Evolutionary conservation across 352 stramenopile genomes (phyloP).

Genomic region (Globisporangium carolinianum): DNA sequence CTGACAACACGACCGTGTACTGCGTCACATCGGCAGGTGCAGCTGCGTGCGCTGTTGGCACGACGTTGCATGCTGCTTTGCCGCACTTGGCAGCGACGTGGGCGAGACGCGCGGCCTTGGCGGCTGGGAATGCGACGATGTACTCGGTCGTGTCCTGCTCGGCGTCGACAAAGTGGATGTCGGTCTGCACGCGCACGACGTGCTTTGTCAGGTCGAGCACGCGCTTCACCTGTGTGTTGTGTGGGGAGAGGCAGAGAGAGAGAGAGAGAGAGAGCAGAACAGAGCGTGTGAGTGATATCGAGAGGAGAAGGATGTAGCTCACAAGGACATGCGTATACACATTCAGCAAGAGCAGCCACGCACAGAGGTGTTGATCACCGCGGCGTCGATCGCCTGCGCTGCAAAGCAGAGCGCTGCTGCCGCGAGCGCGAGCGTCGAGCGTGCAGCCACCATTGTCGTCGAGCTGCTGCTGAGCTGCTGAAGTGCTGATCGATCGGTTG

Average conservation of each 20-base stretch:
- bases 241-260: too few species aligned
- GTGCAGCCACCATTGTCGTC: slow-evolving; percentile 15
- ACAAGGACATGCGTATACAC: background rate
- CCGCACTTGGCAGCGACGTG: slow-evolving; percentile 65
- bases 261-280: background rate
- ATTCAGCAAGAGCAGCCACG: background rate
- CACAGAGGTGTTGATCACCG: slow-evolving; percentile 73
- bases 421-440: slow-evolving; percentile 22
- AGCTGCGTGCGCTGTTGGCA: slow-evolving; percentile 28
- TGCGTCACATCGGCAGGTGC: slow-evolving; percentile 32
- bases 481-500: background rate
- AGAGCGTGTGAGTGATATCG: background rate
- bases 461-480: background rate
- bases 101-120: slow-evolving; percentile 45
- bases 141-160: slow-evolving; percentile 52
- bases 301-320: background rate
- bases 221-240: slow-evolving; percentile 48
- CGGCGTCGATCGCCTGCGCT: slow-evolving; percentile 23
- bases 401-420: slow-evolving; percentile 19
- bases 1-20: slow-evolving; percentile 62
- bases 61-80: slow-evolving; percentile 63
- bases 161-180: slow-evolving; percentile 71
- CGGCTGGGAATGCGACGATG: slow-evolving; percentile 49
- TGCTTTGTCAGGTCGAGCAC: slow-evolving; percentile 76
- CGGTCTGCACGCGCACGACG: slow-evolving; percentile 66